Percentiles rank a stretch among this genome's conserved stretches.
Conservation (phyloP, 768 basidiomycete species). For the Podaxis rugospora region DNA sequence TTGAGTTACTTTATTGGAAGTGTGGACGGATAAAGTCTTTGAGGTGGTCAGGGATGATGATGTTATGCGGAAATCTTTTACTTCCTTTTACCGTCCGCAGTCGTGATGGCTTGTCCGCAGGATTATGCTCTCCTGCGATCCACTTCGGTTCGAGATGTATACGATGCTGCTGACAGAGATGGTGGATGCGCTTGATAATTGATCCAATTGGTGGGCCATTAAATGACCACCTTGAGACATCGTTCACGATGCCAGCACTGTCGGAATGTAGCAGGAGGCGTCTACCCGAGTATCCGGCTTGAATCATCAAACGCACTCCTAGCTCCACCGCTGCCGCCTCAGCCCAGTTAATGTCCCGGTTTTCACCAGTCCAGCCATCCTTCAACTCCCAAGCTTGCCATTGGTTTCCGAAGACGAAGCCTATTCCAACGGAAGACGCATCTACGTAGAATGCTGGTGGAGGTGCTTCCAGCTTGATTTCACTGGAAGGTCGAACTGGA, state of each 20-base stretch:
- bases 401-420: constrained; percentile 21
- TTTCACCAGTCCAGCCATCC: constrained; percentile 23
- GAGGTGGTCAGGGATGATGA: neutral
- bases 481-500: constrained; percentile 22
- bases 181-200: constrained; percentile 25
- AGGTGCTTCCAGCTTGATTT: constrained; percentile 29
- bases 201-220: constrained; percentile 21
- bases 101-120: constrained; percentile 27
- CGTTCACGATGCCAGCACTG: constrained; percentile 35
- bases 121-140: constrained; percentile 27
- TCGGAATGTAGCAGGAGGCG: constrained; percentile 33
- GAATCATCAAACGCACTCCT: constrained; percentile 27
- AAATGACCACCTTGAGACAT: constrained; percentile 22
- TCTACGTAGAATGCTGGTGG: neutral
- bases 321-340: constrained; percentile 42
- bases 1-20: neutral
- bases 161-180: constrained; percentile 14
- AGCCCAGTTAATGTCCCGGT: constrained; percentile 37
- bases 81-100: neutral
- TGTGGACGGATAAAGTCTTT: neutral
- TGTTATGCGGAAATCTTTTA: constrained; percentile 15
- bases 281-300: constrained; percentile 15
- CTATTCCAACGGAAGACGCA: neutral
- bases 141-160: constrained; percentile 24
- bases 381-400: constrained; percentile 39